phyloP scores from a whole-genome alignment of 345 rosid genomes.

The Corchorus capsularis region DNA sequence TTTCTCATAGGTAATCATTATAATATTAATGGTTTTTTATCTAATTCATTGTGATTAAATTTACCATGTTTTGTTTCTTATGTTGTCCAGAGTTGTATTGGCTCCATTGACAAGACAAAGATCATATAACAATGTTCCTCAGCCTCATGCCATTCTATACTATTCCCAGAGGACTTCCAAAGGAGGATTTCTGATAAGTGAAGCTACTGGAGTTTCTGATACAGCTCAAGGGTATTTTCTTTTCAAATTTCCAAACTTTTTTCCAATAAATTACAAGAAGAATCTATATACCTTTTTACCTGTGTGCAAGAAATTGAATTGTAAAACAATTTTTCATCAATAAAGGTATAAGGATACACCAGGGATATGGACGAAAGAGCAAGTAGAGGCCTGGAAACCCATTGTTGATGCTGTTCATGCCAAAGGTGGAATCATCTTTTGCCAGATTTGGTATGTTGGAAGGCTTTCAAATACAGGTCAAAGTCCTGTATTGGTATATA shows the following conservation, averaged over 20 bases:
- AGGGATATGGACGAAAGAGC: conserved; percentile 80
- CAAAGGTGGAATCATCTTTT: conserved; percentile 68
- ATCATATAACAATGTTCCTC: conserved; percentile 57
- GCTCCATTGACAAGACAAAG: conserved; percentile 69
- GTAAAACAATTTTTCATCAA: not conserved
- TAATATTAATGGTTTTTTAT: too few species aligned
- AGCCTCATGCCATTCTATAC: conserved; percentile 66
- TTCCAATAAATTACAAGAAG: not conserved
- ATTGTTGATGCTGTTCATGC: conserved; percentile 85
- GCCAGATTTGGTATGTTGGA: conserved; percentile 74
- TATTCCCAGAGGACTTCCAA: conserved; percentile 68
- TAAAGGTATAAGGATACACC: conserved; percentile 41
- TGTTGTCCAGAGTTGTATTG: conserved; percentile 47
- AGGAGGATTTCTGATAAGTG: conserved; percentile 62
- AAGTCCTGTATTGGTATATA: not conserved
- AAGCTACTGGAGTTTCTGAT: conserved; percentile 69
- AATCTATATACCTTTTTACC: not conserved
- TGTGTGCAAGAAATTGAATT: not conserved
- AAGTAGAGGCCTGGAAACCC: conserved; percentile 86
- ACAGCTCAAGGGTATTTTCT: conserved; percentile 54
- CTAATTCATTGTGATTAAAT: too few species aligned
- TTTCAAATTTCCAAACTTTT: not conserved
- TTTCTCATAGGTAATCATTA: conserved; percentile 14
- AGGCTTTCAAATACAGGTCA: conserved; percentile 59
- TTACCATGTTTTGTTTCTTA: not conserved